A percentile compares a stretch with the other conserved stretches of the same genome.
Conservation (phyloP, 306 rosid genomes). For the Comarum palustre region DNA sequence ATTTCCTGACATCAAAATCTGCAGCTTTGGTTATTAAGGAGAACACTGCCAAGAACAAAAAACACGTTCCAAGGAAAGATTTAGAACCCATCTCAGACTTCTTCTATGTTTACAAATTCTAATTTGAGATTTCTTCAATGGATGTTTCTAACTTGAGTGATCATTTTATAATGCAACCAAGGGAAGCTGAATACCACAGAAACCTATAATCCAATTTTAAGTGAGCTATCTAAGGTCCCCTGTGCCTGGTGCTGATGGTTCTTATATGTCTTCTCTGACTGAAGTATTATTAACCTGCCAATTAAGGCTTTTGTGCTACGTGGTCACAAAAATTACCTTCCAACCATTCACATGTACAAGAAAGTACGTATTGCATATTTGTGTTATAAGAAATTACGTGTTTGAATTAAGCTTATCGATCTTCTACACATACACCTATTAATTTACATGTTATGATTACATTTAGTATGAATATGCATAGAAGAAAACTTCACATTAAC, state of each 20-base stretch:
- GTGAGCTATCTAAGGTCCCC: conserved; percentile 16
- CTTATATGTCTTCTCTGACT: background rate
- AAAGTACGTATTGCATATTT: conserved; percentile 5
- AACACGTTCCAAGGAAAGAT: background rate
- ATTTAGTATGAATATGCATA: background rate
- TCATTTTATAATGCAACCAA: background rate
- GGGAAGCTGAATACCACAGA: conserved; percentile 13
- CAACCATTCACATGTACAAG: conserved; percentile 18
- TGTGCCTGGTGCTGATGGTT: background rate
- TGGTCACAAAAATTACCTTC: conserved; percentile 12
- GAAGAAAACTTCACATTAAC: background rate
- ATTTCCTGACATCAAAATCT: conserved; percentile 28
- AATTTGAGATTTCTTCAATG: background rate
- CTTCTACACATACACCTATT: background rate
- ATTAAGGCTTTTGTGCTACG: background rate
- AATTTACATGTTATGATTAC: background rate
- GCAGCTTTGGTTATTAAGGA: conserved; percentile 16
- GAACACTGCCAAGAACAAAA: conserved; percentile 18
- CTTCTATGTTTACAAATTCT: background rate
- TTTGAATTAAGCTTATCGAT: conserved; percentile 5
- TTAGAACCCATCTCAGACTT: conserved; percentile 23
- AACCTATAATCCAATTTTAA: conserved; percentile 29
- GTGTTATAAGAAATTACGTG: conserved; percentile 8
- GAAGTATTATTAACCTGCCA: background rate
- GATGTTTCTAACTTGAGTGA: background rate